Conservation (phyloP, 2,329 filamentous ascomycete species). For the Epichloe baconii region DNA sequence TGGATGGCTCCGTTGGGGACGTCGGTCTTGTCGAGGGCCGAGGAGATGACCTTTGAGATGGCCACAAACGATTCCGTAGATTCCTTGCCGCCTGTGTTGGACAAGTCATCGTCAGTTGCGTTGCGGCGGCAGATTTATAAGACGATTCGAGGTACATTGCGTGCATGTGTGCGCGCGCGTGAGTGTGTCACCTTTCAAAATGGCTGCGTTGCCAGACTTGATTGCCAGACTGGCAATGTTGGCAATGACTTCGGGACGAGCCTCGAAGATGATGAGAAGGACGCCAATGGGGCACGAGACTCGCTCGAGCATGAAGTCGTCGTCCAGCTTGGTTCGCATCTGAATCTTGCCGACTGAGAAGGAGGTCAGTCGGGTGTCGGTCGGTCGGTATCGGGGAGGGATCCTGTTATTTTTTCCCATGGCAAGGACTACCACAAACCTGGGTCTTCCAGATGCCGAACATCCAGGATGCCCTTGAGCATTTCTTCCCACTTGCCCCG, state of each 20-base stretch:
- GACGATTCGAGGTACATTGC: too few species aligned
- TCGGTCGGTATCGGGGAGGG: too few species aligned
- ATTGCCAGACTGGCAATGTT: conserved; percentile 94
- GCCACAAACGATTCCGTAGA: conserved; percentile 89
- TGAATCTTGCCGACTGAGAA: conserved; percentile 66
- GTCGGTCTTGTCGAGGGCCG: conserved; percentile 55
- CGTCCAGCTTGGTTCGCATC: conserved; percentile 72
- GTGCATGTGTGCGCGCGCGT: neutral
- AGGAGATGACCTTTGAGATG: conserved; percentile 74
- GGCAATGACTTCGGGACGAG: conserved; percentile 92
- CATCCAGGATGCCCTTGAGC: conserved; percentile 87
- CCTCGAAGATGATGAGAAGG: conserved; percentile 97
- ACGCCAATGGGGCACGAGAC: conserved; percentile 93
- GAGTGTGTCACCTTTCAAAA: conserved; percentile 63
- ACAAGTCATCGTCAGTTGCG: too few species aligned
- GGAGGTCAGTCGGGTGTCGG: neutral
- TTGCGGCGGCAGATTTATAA: too few species aligned
- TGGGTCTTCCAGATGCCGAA: conserved; percentile 72
- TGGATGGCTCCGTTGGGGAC: conserved; percentile 85
- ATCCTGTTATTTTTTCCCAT: neutral
- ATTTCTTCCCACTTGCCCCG: conserved; percentile 95
- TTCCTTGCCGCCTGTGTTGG: conserved; percentile 66
- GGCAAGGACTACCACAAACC: conserved; percentile 37
- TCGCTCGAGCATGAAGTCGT: conserved; percentile 72
- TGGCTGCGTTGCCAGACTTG: conserved; percentile 94